phyloP scores from a whole-genome alignment of 441 rosid genomes.

The Theobroma grandiflorum region DNA sequence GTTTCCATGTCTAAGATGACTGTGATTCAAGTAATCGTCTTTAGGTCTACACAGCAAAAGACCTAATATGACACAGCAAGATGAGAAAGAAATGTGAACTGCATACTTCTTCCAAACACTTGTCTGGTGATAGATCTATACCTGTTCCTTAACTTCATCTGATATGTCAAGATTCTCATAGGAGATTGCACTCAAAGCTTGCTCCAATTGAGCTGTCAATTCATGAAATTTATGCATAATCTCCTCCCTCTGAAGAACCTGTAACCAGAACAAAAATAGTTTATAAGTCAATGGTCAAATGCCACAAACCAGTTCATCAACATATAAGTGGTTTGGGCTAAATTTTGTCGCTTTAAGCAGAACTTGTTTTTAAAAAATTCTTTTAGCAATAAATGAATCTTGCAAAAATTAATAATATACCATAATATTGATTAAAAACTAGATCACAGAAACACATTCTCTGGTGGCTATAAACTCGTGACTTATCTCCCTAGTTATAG shows the following conservation, averaged over 20 bases:
- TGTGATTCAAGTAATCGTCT: slow-evolving; percentile 3
- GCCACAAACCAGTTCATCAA: neutral
- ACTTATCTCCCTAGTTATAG: neutral
- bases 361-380: neutral
- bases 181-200: slow-evolving; percentile 72
- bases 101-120: slow-evolving; percentile 11
- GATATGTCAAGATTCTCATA: slow-evolving; percentile 81
- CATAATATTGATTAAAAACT: neutral
- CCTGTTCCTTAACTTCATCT: slow-evolving; percentile 98
- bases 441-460: neutral
- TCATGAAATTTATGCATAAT: slow-evolving; percentile 69
- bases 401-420: neutral
- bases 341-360: neutral
- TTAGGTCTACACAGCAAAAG: slow-evolving; percentile 12
- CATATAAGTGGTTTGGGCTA: neutral
- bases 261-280: slow-evolving; percentile 35
- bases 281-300: neutral
- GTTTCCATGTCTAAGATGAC: neutral
- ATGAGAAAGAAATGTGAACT: neutral
- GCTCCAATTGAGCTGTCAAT: slow-evolving; percentile 73
- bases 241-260: slow-evolving; percentile 89
- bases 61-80: slow-evolving; percentile 1
- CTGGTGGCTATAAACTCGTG: neutral
- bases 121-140: slow-evolving; percentile 32
- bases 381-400: neutral